Base-by-base conservation (phyloP, 2,329 filamentous ascomycete species). In the Phialocephala sp. region DNA sequence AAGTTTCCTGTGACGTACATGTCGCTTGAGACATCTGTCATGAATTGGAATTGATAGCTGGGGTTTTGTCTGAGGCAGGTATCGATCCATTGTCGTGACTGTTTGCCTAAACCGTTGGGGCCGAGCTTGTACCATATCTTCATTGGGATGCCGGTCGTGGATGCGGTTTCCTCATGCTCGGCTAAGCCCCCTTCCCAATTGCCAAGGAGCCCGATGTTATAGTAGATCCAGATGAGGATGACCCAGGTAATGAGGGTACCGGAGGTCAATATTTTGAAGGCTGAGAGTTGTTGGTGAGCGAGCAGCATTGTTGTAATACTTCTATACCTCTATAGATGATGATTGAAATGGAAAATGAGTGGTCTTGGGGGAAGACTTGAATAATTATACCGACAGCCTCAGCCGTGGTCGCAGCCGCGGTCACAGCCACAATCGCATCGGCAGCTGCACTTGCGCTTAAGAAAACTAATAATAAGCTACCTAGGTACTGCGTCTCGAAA, bases 81-180 rank as follows among this genome's bases (percentile, higher is more conserved):
- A 32, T 75, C 66, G 18, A 76, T 77, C 75, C 75, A 78, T 20
- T 60, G 62, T 41, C 69, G 66, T 8, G 67, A 69, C 11, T 77
- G 64, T 35, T 72, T 66, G 59, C 59, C 76, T 8, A 79, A 62
- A 15, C 78, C 78, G 9, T 72, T 75, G 0, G 76, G 75, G 0
- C 77, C 77, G 1, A 79, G 65, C 59, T 80, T 80, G 68, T 79
- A 80, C 79, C 78, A 79, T 43, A 79, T 65, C 43, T 72, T 76
- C 61, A 76, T 71, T 35, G 77, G 72, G 59, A 69, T 60, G 15
- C 50, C 24, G 43, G 43, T 47, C 43, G 43, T 47, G 43, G 15
- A 8, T 47, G n/a, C 14, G n/a, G 18, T n/a, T 18, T 47, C 43
- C n/a, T 22, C 18, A 18, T 47, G 43, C 18, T 47, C 43, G 43